phyloP scores from a whole-genome alignment of 2,329 filamentous ascomycete species.

The Diaporthe ampelina region DNA sequence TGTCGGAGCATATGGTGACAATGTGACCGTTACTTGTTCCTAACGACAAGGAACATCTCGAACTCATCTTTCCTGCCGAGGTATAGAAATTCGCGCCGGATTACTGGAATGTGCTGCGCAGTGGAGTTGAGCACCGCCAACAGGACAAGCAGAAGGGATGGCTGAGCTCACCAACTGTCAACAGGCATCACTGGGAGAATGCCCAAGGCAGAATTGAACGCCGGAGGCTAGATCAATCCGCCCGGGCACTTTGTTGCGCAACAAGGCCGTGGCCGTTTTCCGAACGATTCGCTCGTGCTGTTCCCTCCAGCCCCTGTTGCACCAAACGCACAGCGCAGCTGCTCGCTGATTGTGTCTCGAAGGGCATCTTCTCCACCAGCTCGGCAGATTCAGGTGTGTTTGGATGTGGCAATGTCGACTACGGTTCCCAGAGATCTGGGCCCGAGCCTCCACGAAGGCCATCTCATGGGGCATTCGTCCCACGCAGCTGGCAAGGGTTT shows the following conservation, averaged over 20 bases:
- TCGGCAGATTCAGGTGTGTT: conserved; percentile 8
- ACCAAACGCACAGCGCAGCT: background rate
- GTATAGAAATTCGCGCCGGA: background rate
- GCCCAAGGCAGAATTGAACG: background rate
- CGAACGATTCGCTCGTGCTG: background rate
- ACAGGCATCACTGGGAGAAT: background rate
- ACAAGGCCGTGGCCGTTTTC: background rate
- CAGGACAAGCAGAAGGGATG: background rate
- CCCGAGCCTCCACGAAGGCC: background rate
- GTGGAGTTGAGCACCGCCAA: background rate
- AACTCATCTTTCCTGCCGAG: background rate
- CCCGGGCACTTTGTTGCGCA: background rate
- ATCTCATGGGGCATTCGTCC: conserved; percentile 29
- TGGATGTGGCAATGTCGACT: conserved; percentile 22
- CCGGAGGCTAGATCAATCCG: background rate
- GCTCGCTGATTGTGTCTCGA: conserved; percentile 3
- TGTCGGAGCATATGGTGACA: background rate
- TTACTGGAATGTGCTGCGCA: background rate
- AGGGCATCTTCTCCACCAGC: background rate
- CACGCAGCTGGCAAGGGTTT: conserved; percentile 32
- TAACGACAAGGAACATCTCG: background rate
- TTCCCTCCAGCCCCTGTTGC: conserved; percentile 7
- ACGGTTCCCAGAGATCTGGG: conserved; percentile 24
- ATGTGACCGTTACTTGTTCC: background rate
- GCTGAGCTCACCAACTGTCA: background rate